These are phyloP conservation scores for Schizonepeta tenuifolia DNA, from an alignment of 257 asterid species.

Conservation along the genomic window DNA sequence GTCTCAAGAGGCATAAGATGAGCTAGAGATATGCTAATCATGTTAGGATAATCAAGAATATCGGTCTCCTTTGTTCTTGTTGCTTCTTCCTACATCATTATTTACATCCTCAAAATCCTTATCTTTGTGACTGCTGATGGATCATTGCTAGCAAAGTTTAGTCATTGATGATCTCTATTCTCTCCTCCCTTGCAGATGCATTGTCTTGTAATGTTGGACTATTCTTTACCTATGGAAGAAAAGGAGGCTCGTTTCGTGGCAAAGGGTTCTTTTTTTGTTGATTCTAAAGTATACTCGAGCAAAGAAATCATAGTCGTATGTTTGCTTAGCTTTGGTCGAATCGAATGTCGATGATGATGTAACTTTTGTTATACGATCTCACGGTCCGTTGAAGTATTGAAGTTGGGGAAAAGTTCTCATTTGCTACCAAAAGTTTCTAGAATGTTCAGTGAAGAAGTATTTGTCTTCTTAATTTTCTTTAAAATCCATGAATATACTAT, in stretches of 20 bases:
- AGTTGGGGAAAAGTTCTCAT: neutral
- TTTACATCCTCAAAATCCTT: neutral
- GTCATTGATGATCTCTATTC: neutral
- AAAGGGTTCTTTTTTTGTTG: neutral
- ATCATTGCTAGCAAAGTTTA: neutral
- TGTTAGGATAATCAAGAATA: no score
- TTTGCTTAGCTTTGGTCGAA: no score
- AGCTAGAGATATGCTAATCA: no score
- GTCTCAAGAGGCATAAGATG: no score
- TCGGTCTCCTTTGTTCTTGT: neutral
- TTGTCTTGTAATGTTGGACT: no score
- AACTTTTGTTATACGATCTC: neutral
- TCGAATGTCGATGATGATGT: no score
- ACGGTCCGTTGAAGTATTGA: no score
- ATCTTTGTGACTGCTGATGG: neutral
- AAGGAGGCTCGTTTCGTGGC: neutral
- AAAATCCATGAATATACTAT: neutral
- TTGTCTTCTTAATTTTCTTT: neutral
- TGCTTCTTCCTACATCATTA: neutral
- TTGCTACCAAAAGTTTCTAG: neutral
- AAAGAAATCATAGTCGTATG: neutral
- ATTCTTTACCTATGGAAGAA: no score
- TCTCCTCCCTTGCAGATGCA: neutral
- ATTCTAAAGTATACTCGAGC: neutral
- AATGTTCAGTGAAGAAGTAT: constrained; percentile 16